Conservation (phyloP, 257 asterid genomes). For the Scutellaria baicalensis region DNA sequence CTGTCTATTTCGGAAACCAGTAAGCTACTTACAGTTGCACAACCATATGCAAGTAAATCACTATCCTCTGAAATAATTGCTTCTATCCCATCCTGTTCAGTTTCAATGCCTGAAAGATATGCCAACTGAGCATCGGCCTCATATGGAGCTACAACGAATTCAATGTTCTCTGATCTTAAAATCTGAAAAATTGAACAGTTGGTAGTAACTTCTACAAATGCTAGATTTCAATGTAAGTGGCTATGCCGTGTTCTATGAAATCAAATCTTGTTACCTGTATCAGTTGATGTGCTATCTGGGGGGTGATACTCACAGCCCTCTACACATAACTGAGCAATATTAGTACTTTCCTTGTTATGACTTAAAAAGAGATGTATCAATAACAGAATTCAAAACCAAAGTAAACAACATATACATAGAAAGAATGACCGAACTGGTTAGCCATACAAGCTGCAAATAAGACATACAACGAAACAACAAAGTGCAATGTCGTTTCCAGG, state of each 20-base stretch:
- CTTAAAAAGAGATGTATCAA: neutral
- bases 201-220: neutral
- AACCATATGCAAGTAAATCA: constrained; percentile 65
- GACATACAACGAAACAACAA: neutral
- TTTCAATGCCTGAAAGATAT: constrained; percentile 45
- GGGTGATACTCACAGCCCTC: constrained; percentile 72
- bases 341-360: neutral
- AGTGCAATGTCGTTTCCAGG: neutral
- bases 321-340: constrained; percentile 17
- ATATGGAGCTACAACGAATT: constrained; percentile 77
- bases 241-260: neutral
- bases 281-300: constrained; percentile 65
- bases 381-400: neutral
- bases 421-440: neutral
- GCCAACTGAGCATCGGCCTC: constrained; percentile 93
- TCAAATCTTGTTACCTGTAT: constrained; percentile 43
- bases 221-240: neutral
- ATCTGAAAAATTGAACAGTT: constrained; percentile 32
- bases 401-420: neutral
- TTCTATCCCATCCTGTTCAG: constrained; percentile 52
- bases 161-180: constrained; percentile 56
- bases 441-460: neutral
- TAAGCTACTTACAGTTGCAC: constrained; percentile 58
- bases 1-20: neutral
- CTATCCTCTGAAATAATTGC: constrained; percentile 83